Percentiles rank a stretch among this genome's conserved stretches.
Evolutionary conservation across 2,329 filamentous ascomycete genomes (phyloP).

Genomic region (Talaromyces atroroseus): DNA sequence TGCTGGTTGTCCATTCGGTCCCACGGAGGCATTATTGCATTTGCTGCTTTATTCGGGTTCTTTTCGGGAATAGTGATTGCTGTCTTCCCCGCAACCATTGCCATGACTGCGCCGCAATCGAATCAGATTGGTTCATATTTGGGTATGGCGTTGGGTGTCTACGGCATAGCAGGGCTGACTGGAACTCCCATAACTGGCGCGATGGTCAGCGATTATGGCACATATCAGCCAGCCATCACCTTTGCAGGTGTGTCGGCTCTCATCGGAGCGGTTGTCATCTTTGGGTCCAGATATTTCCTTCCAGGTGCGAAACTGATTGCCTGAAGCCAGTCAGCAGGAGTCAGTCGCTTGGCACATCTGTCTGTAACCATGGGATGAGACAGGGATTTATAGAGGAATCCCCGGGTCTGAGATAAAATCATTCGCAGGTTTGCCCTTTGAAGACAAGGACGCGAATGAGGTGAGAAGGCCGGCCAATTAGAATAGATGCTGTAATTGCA

Average conservation of each 20-base stretch:
- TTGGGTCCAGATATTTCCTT: constrained; percentile 5
- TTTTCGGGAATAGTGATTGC: constrained; percentile 31
- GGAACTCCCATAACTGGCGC: constrained; percentile 46
- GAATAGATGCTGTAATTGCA: not conserved
- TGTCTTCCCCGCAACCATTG: constrained; percentile 14
- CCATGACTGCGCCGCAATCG: constrained; percentile 13
- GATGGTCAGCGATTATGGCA: constrained; percentile 39
- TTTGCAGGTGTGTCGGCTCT: constrained; percentile 26
- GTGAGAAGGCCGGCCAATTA: not conserved
- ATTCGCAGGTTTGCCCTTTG: no score
- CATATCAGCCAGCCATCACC: constrained; percentile 33
- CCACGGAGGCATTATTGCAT: constrained; percentile 27
- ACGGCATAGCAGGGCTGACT: constrained; percentile 43
- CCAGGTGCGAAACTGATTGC: not conserved
- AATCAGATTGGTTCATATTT: constrained; percentile 19
- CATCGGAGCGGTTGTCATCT: constrained; percentile 17
- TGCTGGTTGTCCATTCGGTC: constrained; percentile 23
- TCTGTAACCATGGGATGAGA: no score
- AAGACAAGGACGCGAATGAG: no score
- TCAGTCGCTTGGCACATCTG: not conserved
- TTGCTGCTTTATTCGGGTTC: constrained; percentile 28
- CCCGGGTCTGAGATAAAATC: no score
- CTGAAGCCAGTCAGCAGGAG: not conserved
- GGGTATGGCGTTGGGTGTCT: constrained; percentile 25
- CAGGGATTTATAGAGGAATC: no score